Conservation (phyloP, 306 rosid species). For the Pyrus communis region DNA sequence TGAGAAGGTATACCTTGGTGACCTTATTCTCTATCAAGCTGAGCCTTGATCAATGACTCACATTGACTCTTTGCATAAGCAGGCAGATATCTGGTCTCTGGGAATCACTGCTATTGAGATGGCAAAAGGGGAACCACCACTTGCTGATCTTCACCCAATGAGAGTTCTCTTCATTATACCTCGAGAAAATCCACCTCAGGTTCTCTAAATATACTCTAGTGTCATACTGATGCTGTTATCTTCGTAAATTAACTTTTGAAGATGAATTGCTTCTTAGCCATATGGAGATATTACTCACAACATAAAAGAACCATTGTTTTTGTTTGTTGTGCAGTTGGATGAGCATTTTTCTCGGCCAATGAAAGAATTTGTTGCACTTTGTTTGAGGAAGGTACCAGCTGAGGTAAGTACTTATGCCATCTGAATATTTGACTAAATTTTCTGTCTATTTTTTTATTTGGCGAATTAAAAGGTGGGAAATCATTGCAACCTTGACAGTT, state of each 20-base stretch:
- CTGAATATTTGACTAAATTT: background rate
- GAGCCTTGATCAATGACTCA: constrained; percentile 19
- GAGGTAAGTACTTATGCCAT: constrained; percentile 55
- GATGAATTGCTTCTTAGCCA: constrained; percentile 2
- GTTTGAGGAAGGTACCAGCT: constrained; percentile 90
- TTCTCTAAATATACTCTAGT: constrained; percentile 14
- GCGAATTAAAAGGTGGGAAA: background rate
- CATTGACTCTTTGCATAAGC: constrained; percentile 28
- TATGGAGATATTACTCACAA: constrained; percentile 5
- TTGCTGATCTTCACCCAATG: constrained; percentile 98
- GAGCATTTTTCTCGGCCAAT: constrained; percentile 94
- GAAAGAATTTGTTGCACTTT: constrained; percentile 89
- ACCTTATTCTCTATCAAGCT: constrained; percentile 1
- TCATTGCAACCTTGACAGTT: background rate
- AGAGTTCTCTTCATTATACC: constrained; percentile 98
- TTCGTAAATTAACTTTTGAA: background rate
- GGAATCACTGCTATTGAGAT: constrained; percentile 98
- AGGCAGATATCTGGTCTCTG: constrained; percentile 99
- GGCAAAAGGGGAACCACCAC: constrained; percentile 99
- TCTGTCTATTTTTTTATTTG: background rate
- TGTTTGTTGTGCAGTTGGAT: constrained; percentile 67
- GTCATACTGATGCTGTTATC: background rate
- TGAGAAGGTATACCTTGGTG: constrained; percentile 65
- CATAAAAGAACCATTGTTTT: constrained; percentile 15
- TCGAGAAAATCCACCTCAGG: constrained; percentile 99